Evolutionary conservation across 352 stramenopile species (phyloP).

Genomic region (Phytophthora pseudosyringae): DNA sequence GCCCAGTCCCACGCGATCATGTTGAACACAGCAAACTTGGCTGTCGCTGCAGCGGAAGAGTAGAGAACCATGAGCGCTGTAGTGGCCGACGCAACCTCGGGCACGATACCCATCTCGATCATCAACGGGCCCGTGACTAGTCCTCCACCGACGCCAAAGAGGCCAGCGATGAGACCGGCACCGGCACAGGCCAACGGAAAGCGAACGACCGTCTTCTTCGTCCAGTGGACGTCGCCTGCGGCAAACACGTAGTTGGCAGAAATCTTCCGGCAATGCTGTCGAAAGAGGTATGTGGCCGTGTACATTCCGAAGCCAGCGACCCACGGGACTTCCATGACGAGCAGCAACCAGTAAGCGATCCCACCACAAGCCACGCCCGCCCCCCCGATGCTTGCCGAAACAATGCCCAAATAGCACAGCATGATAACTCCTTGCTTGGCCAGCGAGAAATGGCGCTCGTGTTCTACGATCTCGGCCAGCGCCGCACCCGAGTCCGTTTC

Average conservation of each 20-base stretch:
- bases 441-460: slow-evolving; percentile 43
- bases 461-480: slow-evolving; percentile 29
- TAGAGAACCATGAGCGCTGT: slow-evolving; percentile 59
- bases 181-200: slow-evolving; percentile 48
- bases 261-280: slow-evolving; percentile 43
- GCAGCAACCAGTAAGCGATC: slow-evolving; percentile 47
- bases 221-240: slow-evolving; percentile 54
- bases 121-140: slow-evolving; percentile 32
- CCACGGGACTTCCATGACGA: slow-evolving; percentile 58
- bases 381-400: slow-evolving; percentile 37
- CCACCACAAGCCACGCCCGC: slow-evolving; percentile 41
- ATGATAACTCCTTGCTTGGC: slow-evolving; percentile 47
- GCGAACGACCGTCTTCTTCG: slow-evolving; percentile 38
- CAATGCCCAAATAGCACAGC: slow-evolving; percentile 49
- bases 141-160: slow-evolving; percentile 58
- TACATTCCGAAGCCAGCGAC: slow-evolving; percentile 45
- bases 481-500: slow-evolving; percentile 13
- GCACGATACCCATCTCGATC: slow-evolving; percentile 43
- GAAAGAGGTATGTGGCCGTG: slow-evolving; percentile 36
- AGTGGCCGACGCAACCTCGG: slow-evolving; percentile 46
- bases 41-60: slow-evolving; percentile 54
- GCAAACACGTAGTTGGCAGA: slow-evolving; percentile 47
- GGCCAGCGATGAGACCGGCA: slow-evolving; percentile 51
- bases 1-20: slow-evolving; percentile 64
- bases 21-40: slow-evolving; percentile 67